Evolutionary conservation across 169 alveolate species (phyloP).

Genomic region (Plasmodium gonderi): DNA sequence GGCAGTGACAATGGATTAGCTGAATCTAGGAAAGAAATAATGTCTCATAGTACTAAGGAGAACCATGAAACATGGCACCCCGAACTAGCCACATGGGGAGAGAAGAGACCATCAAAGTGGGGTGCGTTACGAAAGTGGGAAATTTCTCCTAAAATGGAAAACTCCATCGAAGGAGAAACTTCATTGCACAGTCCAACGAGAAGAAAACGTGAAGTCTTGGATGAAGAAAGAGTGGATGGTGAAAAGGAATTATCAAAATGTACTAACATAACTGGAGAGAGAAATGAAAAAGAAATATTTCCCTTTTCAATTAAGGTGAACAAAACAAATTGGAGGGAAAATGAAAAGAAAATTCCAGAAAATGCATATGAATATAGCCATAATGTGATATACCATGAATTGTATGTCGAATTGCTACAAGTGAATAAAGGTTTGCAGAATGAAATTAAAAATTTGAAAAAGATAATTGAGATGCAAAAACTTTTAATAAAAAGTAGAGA

Average conservation of each 20-base stretch:
- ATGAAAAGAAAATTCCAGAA: not conserved
- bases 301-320: not conserved
- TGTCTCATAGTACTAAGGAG: not conserved
- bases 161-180: not conserved
- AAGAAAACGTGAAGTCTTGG: not conserved
- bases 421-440: conserved; percentile 50
- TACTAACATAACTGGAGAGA: not conserved
- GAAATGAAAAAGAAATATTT: not conserved
- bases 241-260: not conserved
- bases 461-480: conserved; percentile 64
- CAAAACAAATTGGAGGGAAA: not conserved
- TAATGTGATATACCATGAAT: conserved; percentile 64
- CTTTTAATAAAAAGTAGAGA: conserved; percentile 43
- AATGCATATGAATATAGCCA: conserved; percentile 46
- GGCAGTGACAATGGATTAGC: not conserved
- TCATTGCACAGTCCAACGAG: not conserved
- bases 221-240: not conserved
- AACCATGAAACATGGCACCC: too few relatives aligned
- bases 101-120: too few relatives aligned
- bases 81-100: too few relatives aligned
- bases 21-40: not conserved
- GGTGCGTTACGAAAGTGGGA: too few relatives aligned
- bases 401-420: conserved; percentile 52
- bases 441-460: conserved; percentile 43
- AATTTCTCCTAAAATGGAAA: too few relatives aligned